These are phyloP conservation scores for Heritiera littoralis DNA, from an alignment of 345 rosid genomes.

Conservation along the genomic window DNA sequence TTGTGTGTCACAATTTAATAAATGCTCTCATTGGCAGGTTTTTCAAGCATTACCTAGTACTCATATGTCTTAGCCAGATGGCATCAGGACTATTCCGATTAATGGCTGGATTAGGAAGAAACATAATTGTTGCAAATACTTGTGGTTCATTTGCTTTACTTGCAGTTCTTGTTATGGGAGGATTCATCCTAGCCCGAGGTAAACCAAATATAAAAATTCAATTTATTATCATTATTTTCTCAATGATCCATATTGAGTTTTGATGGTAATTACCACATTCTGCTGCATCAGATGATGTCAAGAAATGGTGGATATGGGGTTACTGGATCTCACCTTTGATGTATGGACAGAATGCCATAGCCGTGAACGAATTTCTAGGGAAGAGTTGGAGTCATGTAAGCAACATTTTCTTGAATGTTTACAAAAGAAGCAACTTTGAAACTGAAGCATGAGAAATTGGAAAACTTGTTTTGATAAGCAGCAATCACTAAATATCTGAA, in stretches of 20 bases:
- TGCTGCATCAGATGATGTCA: conserved; percentile 44
- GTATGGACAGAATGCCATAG: conserved; percentile 60
- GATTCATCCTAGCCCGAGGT: conserved; percentile 63
- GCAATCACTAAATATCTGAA: neutral
- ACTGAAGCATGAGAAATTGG: neutral
- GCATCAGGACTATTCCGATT: conserved; percentile 59
- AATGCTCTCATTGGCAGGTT: conserved; percentile 44
- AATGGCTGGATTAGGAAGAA: conserved; percentile 59
- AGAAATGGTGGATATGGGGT: conserved; percentile 74
- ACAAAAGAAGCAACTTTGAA: neutral
- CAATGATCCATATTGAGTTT: conserved; percentile 6
- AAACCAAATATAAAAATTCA: neutral
- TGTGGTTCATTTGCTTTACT: conserved; percentile 54
- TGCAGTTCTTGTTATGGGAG: conserved; percentile 52
- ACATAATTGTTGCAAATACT: conserved; percentile 60
- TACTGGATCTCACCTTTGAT: conserved; percentile 70
- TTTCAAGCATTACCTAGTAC: conserved; percentile 51
- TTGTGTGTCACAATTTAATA: conserved; percentile 12
- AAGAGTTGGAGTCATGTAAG: conserved; percentile 62
- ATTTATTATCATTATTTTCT: neutral
- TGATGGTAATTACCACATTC: conserved; percentile 17
- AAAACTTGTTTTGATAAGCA: neutral
- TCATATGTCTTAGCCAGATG: conserved; percentile 52
- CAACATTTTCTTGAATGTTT: conserved; percentile 2
- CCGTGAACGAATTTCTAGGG: conserved; percentile 69